Percentiles rank a stretch among this genome's conserved stretches.
Evolutionary conservation across 2,329 filamentous ascomycete genomes (phyloP).

Genomic region (Fusarium secorum): DNA sequence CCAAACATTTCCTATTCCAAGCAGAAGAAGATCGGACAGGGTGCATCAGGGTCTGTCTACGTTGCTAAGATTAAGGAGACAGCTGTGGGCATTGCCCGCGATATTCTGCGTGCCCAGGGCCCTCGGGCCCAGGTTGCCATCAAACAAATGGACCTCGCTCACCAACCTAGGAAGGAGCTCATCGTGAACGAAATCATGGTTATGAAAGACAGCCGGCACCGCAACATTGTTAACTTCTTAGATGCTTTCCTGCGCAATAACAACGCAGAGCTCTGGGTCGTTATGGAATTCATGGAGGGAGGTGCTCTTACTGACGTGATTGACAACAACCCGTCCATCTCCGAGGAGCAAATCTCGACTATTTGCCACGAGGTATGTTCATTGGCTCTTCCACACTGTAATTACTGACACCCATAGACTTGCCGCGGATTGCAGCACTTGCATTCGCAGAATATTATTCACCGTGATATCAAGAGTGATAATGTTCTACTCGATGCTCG

Average conservation of each 20-base stretch:
- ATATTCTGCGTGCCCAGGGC: slow-evolving; percentile 81
- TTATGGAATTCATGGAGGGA: slow-evolving; percentile 99
- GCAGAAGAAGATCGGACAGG: slow-evolving; percentile 99
- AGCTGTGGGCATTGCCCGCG: slow-evolving; percentile 83
- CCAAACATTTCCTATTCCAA: slow-evolving; percentile 96
- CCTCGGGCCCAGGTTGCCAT: slow-evolving; percentile 91
- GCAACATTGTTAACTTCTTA: slow-evolving; percentile 98
- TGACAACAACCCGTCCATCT: slow-evolving; percentile 94
- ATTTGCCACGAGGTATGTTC: slow-evolving; percentile 88
- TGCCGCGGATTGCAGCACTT: slow-evolving; percentile 94
- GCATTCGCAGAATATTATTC: slow-evolving; percentile 95
- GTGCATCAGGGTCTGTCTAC: slow-evolving; percentile 96
- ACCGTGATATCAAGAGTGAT: slow-evolving; percentile 99
- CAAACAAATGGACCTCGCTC: slow-evolving; percentile 99
- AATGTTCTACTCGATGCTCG: slow-evolving; percentile 94
- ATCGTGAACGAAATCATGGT: slow-evolving; percentile 99
- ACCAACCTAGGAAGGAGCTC: slow-evolving; percentile 95
- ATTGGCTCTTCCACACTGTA: slow-evolving; percentile 2
- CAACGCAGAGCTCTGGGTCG: slow-evolving; percentile 96
- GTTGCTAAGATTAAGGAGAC: slow-evolving; percentile 94
- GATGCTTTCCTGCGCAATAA: slow-evolving; percentile 97
- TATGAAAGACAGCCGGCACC: slow-evolving; percentile 98
- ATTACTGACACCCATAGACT: slow-evolving; percentile 66
- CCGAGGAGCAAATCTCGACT: slow-evolving; percentile 96
- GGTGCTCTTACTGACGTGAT: slow-evolving; percentile 98